Percentiles rank a stretch among this genome's conserved stretches.
These are phyloP conservation scores for Candida sanyaensis DNA, from an alignment of 1,139 yeast genomes.

Conservation along the genomic window DNA sequence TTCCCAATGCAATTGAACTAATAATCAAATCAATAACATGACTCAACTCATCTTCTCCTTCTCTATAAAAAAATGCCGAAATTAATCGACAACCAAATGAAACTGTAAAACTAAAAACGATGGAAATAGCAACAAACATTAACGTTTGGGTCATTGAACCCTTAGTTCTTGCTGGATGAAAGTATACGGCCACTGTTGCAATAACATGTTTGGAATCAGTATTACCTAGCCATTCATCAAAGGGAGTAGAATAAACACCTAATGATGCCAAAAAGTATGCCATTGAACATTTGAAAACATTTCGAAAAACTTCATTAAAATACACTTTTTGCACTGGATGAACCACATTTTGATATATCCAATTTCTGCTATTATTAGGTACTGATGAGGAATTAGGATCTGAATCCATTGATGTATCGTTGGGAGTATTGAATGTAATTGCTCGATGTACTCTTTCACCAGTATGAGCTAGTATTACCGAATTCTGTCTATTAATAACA, in stretches of 20 bases:
- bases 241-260: conserved; percentile 66
- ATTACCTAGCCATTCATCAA: conserved; percentile 58
- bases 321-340: conserved; percentile 11
- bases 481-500: conserved; percentile 25
- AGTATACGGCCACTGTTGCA: conserved; percentile 82
- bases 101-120: conserved; percentile 57
- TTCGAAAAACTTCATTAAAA: conserved; percentile 22
- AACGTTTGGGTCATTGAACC: conserved; percentile 83
- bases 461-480: conserved; percentile 43
- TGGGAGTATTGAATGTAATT: conserved; percentile 15
- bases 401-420: conserved; percentile 1
- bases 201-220: conserved; percentile 80
- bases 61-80: conserved; percentile 47
- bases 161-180: conserved; percentile 77
- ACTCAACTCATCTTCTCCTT: conserved; percentile 53
- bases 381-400: not conserved
- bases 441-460: conserved; percentile 43
- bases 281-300: conserved; percentile 64
- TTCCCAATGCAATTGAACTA: conserved; percentile 60
- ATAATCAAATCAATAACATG: conserved; percentile 57
- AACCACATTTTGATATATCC: conserved; percentile 1
- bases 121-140: conserved; percentile 57
- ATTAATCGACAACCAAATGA: conserved; percentile 57
- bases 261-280: conserved; percentile 75
- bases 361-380: not conserved